Base-by-base conservation (phyloP, 306 rosid species). In the Trifolium repens region DNA sequence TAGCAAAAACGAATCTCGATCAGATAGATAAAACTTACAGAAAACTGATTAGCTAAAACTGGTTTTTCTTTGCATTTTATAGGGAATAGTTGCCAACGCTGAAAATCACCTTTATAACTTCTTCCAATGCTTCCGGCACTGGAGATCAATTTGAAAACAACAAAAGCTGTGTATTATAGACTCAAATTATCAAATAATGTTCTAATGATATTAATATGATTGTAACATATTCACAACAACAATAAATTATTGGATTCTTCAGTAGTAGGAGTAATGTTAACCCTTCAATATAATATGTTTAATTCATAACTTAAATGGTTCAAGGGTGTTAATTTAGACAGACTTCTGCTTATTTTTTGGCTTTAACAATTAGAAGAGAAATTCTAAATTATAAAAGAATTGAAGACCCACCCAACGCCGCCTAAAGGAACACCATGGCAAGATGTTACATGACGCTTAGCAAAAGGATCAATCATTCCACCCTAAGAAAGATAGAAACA, bases 71-170 rank as follows among this genome's bases (percentile, higher is more conserved):
- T 89, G 55, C 94, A 94, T 54, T 4, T 60, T 75, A 43, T 73
- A n/a, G 97, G 94, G 80, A 87, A 88, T 54, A 94, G 79, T 78
- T 94, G 97, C 96, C 89, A 94, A 35, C 98, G 90, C 87, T 94
- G 97, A 85, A 94, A 94, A 65, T 91, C 93, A 35, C 98, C 98
- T 81, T 67, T 82, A 71, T 80, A 87, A 84, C 94, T 86, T 88
- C 97, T 90, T 46, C 97, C 98, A 34, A 94, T 94, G 89, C 94
- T 91, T 88, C 98, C 98, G 30, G 90, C 82, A 65, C 98, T 94
- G 86, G 49, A 74, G 68, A 53, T 63, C 70, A 70, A 19, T 64
- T 81, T 75, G 75, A 63, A 58, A 74, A 65, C 24, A 67, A 66
- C 55, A 37, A 75, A 65, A 55, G 22, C 37, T 11, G 57, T 22